Evolutionary conservation across 2,329 filamentous ascomycete species (phyloP).

Genomic region (Colletotrichum tamarilloi): DNA sequence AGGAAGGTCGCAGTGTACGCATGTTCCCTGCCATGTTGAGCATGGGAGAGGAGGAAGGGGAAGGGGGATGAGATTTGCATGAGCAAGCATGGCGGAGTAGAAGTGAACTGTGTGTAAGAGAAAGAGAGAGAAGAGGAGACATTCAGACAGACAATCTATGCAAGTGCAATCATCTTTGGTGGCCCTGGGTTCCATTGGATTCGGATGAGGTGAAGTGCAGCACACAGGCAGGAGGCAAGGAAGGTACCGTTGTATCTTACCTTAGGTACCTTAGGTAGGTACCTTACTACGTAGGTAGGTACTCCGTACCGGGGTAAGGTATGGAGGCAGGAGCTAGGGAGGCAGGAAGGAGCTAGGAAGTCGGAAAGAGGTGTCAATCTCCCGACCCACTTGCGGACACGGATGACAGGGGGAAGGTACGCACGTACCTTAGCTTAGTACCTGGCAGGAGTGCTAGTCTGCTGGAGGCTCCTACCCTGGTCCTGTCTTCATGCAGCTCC

Average conservation of each 20-base stretch:
- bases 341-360: background rate
- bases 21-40: background rate
- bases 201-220: too few species aligned
- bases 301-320: background rate
- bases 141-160: background rate
- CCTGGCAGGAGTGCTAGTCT: background rate
- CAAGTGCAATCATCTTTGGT: background rate
- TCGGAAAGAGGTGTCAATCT: conserved; percentile 26
- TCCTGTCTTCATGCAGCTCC: background rate
- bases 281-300: background rate
- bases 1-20: background rate
- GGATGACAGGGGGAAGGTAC: conserved; percentile 8
- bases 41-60: background rate
- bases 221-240: background rate
- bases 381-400: conserved; percentile 23
- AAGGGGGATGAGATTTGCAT: background rate
- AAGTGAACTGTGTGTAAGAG: background rate
- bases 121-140: background rate
- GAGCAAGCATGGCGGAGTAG: background rate
- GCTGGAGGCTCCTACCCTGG: background rate
- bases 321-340: background rate
- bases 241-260: background rate
- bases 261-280: background rate
- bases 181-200: too few species aligned
- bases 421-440: conserved; percentile 30